phyloP scores from a whole-genome alignment of 768 basidiomycete genomes.

The Xerocomus spinulosus region DNA sequence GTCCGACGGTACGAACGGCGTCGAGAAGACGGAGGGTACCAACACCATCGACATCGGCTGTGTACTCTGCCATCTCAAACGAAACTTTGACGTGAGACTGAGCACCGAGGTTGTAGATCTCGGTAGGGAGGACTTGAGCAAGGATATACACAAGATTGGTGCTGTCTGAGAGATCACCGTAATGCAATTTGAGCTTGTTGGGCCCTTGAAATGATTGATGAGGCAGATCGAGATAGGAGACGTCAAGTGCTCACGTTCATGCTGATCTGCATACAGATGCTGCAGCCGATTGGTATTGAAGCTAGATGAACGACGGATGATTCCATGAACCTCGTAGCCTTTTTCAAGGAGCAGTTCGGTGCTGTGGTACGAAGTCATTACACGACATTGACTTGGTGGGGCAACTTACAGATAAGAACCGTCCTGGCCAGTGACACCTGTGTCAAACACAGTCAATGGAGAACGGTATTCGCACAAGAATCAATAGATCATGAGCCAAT shows the following conservation, averaged over 20 bases:
- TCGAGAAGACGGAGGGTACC: constrained; percentile 95
- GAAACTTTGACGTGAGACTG: constrained; percentile 99
- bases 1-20: constrained; percentile 91
- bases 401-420: constrained; percentile 84
- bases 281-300: constrained; percentile 97
- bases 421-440: constrained; percentile 95
- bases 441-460: constrained; percentile 10
- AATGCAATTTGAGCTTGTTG: constrained; percentile 78
- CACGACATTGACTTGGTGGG: background rate
- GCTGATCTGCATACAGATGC: constrained; percentile 89
- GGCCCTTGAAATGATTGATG: constrained; percentile 42
- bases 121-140: constrained; percentile 89
- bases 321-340: constrained; percentile 91
- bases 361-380: constrained; percentile 34
- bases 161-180: constrained; percentile 92
- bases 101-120: constrained; percentile 97
- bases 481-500: background rate
- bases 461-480: background rate
- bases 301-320: constrained; percentile 94
- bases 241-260: constrained; percentile 62
- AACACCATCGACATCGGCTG: constrained; percentile 92
- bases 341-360: constrained; percentile 81
- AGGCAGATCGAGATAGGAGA: background rate
- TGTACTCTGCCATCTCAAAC: constrained; percentile 99
- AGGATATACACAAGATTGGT: constrained; percentile 97